Percentiles rank a stretch among this genome's conserved stretches.
Evolutionary conservation across 345 rosid species (phyloP).

Genomic region (Clausena lansium): DNA sequence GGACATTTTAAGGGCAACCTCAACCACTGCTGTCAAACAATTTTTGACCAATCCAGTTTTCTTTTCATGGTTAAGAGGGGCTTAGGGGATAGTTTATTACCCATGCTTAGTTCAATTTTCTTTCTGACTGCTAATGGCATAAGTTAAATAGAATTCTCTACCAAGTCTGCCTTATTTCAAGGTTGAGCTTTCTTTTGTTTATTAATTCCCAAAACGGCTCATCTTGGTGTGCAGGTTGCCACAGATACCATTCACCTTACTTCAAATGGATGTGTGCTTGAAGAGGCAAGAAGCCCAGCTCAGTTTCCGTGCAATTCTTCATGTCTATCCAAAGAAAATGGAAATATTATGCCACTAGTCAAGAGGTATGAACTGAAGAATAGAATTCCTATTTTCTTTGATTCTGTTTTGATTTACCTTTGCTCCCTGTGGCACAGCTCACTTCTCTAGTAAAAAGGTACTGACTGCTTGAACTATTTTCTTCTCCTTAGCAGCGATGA

Average conservation of each 20-base stretch:
- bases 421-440: neutral
- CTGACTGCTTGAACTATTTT: slow-evolving; percentile 4
- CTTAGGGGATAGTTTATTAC: neutral
- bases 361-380: slow-evolving; percentile 38
- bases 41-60: neutral
- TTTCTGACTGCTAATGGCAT: neutral
- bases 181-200: slow-evolving; percentile 1
- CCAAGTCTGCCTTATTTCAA: neutral
- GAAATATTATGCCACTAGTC: slow-evolving; percentile 9
- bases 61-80: neutral
- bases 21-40: neutral
- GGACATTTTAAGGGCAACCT: neutral
- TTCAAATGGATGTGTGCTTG: slow-evolving; percentile 12
- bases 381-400: neutral
- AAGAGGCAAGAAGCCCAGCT: slow-evolving; percentile 10
- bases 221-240: slow-evolving; percentile 26
- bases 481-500: slow-evolving; percentile 28
- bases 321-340: slow-evolving; percentile 22
- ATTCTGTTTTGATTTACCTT: neutral
- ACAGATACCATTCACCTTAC: slow-evolving; percentile 16
- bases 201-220: neutral
- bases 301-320: slow-evolving; percentile 2
- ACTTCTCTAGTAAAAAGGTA: neutral
- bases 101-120: neutral
- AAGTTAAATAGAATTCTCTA: neutral